Base-by-base conservation (phyloP, 2,329 filamentous ascomycete genomes). In the Mycosphaerella arachidis region DNA sequence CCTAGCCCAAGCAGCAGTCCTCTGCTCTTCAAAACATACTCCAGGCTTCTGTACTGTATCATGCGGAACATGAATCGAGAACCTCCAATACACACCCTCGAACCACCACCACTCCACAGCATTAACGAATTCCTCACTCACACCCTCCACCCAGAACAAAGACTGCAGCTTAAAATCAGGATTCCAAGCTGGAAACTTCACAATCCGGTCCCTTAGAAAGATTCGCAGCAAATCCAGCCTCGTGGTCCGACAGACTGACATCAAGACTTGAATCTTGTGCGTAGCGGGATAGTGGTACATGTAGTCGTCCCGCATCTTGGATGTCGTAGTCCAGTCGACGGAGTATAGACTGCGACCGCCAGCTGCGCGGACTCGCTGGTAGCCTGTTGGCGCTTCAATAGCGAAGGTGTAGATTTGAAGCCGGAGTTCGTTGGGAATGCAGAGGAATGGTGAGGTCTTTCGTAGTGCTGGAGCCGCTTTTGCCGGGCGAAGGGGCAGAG, bases 31-130 rank as follows among this genome's bases (percentile, higher is more conserved):
- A 33, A 7, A 50, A 4, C 29, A 43, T 4, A 43, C 18, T 8
- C 8, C 40, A n/a, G 40, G 6, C 20, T 50, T 27, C 18, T 9
- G 27, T 24, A 13, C 20, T 4, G 12, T 9, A 5, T 16, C 37
- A 1, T 37, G 20, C 3, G 62, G 35, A 40, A 43, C 16, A 18
- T 53, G 50, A 4, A 61, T 53, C 40, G 56, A 61, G 12, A 64
- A 46, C 13, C 59, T 51, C 62, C 62, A 64, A 50, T 66, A 62
- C 24, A 62, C 27, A 12, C 62, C 63, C 51, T 64, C 59, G 3
- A 66, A 33, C 63, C 63, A 66, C n/a, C 58, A 53, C 59, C 59
- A 66, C 35, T 61, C 61, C 27, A 66, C 46, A 13, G 55, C 56
- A 6, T 27, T 18, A 27, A 61, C 53, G 12, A 61, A 62, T 7